Evolutionary conservation across 495 filamentous ascomycete species (phyloP).

Genomic region (Talaromyces borbonicus): DNA sequence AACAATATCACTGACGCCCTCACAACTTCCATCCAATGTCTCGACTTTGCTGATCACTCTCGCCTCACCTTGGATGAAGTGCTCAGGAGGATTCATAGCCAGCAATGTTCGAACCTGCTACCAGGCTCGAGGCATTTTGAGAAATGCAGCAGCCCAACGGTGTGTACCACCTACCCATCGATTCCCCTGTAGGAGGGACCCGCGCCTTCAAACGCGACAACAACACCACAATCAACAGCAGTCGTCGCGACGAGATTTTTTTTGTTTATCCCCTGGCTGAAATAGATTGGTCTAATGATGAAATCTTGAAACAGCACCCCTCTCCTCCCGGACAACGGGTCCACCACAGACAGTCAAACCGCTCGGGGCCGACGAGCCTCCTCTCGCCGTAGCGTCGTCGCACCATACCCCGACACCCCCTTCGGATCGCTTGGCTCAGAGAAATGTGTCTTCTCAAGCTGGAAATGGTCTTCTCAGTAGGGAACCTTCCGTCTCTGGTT

Average conservation of each 20-base stretch:
- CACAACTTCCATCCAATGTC: no score
- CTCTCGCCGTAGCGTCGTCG: slow-evolving; percentile 27
- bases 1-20: no score
- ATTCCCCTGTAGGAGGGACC: not conserved
- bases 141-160: slow-evolving; percentile 7
- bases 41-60: no score
- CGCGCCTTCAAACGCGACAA: not conserved
- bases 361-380: slow-evolving; percentile 36
- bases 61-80: no score
- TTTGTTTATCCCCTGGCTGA: not conserved
- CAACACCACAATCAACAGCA: not conserved
- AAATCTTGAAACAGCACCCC: slow-evolving; percentile 8
- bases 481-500: slow-evolving; percentile 23
- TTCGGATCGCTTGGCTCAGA: slow-evolving; percentile 30
- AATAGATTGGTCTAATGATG: not conserved
- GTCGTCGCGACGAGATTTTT: not conserved
- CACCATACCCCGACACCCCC: slow-evolving; percentile 33
- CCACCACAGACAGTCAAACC: slow-evolving; percentile 24
- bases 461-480: slow-evolving; percentile 28
- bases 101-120: not conserved
- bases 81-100: no score
- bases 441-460: slow-evolving; percentile 40
- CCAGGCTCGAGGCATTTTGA: slow-evolving; percentile 4
- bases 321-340: slow-evolving; percentile 7
- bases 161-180: not conserved